Conservation (phyloP, 2,329 filamentous ascomycete genomes). For the Botrytis elliptica region DNA sequence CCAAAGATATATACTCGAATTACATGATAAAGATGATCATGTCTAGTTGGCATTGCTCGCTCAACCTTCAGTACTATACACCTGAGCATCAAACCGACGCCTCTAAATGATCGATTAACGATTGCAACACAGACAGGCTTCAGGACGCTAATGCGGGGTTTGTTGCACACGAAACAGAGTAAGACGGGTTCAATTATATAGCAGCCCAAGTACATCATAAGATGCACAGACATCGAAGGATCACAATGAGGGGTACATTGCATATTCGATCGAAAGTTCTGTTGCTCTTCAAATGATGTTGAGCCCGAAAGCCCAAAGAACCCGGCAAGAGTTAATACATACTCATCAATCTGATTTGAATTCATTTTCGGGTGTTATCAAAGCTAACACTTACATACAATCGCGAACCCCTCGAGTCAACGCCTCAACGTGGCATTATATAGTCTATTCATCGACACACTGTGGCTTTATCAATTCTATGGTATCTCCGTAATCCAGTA, state of each 20-base stretch:
- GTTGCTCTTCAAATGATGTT: not conserved
- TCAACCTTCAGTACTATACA: not conserved
- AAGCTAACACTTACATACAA: not conserved
- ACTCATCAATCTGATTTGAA: not conserved
- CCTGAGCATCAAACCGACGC: not conserved
- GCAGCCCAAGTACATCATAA: not conserved
- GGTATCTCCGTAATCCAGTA: not conserved
- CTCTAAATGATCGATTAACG: not conserved
- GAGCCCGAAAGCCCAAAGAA: not conserved
- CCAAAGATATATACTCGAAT: not conserved
- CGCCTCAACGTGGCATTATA: not conserved
- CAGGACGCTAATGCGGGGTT: not conserved
- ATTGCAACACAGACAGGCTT: not conserved
- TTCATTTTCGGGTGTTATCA: not conserved
- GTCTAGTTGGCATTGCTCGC: not conserved
- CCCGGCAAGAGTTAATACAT: not conserved
- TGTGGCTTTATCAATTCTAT: not conserved
- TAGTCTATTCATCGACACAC: not conserved
- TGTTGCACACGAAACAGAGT: not conserved
- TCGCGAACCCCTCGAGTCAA: not conserved
- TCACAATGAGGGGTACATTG: not conserved
- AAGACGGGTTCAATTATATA: not conserved
- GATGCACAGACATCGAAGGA: not conserved
- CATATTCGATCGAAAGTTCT: not conserved
- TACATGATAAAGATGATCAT: not conserved